These are phyloP conservation scores for Geotrichum australiense DNA, from an alignment of 1,139 yeast genomes.

Conservation along the genomic window DNA sequence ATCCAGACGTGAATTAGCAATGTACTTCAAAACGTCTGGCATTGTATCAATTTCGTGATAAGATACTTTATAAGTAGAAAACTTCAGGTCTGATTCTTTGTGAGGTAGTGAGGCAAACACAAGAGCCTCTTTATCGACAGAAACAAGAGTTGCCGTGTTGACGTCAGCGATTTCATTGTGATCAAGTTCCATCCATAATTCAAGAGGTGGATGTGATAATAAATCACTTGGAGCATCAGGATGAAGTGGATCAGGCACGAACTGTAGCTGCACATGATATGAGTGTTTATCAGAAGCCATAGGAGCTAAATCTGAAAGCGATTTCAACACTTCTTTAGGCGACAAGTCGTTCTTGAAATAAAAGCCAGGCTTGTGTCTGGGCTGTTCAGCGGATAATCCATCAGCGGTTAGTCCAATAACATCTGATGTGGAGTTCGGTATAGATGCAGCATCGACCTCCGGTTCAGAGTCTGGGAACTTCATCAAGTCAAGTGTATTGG, in stretches of 20 bases:
- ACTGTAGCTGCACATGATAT: constrained; percentile 42
- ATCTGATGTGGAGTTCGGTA: no score
- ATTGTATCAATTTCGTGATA: constrained; percentile 32
- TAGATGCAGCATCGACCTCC: neutral
- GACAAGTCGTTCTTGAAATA: constrained; percentile 12
- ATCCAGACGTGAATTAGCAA: constrained; percentile 37
- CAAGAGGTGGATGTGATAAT: constrained; percentile 46
- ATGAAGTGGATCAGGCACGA: constrained; percentile 42
- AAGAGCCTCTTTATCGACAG: constrained; percentile 45
- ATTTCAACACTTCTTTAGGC: constrained; percentile 13
- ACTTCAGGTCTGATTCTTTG: constrained; percentile 40
- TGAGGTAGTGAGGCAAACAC: constrained; percentile 40
- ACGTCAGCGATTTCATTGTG: constrained; percentile 38
- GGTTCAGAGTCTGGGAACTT: constrained; percentile 12
- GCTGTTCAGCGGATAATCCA: no score
- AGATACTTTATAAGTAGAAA: constrained; percentile 36
- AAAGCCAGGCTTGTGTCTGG: no score
- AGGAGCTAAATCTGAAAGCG: constrained; percentile 9
- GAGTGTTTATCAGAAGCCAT: constrained; percentile 34
- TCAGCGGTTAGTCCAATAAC: no score
- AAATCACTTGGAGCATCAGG: constrained; percentile 18
- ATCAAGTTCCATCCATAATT: constrained; percentile 46
- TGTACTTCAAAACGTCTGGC: constrained; percentile 34
- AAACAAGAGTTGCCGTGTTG: constrained; percentile 39
- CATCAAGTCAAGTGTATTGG: constrained; percentile 27